Evolutionary conservation across 495 filamentous ascomycete species (phyloP).

Genomic region (Usnea hakonensis): DNA sequence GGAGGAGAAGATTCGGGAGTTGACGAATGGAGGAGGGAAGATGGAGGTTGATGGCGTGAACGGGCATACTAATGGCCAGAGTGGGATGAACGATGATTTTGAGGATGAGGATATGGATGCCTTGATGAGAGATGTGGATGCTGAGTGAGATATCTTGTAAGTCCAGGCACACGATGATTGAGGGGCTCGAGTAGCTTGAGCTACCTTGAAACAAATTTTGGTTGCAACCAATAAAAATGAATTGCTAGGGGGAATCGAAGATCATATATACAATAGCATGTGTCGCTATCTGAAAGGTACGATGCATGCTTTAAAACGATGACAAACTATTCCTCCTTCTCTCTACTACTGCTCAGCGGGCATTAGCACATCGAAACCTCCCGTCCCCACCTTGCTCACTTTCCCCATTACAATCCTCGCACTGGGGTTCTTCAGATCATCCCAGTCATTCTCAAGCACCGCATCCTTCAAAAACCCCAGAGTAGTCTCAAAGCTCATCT

Average conservation of each 20-base stretch:
- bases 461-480: conserved; percentile 87
- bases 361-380: conserved; percentile 81
- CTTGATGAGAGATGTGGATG: conserved; percentile 57
- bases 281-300: background rate
- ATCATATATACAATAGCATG: background rate
- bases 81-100: conserved; percentile 27
- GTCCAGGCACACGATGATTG: background rate
- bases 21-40: conserved; percentile 35
- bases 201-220: background rate
- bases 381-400: conserved; percentile 75
- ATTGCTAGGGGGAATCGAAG: background rate
- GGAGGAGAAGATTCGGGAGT: conserved; percentile 48
- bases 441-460: conserved; percentile 79
- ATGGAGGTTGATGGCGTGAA: conserved; percentile 37
- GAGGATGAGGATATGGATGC: conserved; percentile 56
- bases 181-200: background rate
- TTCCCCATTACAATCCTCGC: conserved; percentile 82
- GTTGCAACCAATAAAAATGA: background rate
- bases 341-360: conserved; percentile 37
- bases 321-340: background rate
- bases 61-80: conserved; percentile 9
- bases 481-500: conserved; percentile 99
- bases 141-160: background rate
- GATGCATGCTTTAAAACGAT: background rate
- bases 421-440: conserved; percentile 78